These are phyloP conservation scores for Gloeopeniophorella convolvens DNA, from an alignment of 768 basidiomycete genomes.

Conservation along the genomic window DNA sequence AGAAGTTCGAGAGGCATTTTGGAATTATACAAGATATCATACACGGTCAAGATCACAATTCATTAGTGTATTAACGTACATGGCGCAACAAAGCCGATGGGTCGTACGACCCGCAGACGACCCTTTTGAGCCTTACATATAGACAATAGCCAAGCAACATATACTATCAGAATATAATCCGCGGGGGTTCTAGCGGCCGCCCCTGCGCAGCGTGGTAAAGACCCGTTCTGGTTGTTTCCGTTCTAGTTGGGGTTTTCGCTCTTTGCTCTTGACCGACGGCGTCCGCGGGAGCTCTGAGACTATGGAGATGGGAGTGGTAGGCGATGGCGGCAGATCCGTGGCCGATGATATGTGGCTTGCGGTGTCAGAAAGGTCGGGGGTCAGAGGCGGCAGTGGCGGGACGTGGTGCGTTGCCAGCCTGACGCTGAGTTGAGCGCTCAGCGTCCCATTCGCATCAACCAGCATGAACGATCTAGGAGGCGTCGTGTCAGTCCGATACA, in stretches of 20 bases:
- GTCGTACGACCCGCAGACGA: no score
- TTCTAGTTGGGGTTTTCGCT: no score
- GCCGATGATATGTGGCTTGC: not conserved
- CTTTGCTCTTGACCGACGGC: not conserved
- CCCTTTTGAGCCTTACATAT: no score
- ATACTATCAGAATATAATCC: not conserved
- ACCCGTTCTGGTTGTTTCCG: not conserved
- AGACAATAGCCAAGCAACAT: not conserved
- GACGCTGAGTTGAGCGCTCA: slow-evolving; percentile 15
- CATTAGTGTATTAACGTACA: no score
- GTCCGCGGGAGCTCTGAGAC: not conserved
- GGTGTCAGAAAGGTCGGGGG: not conserved
- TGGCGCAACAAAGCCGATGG: no score
- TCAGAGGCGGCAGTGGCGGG: not conserved
- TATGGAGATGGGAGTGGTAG: not conserved
- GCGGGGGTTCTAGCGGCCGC: slow-evolving; percentile 8
- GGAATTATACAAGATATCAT: no score
- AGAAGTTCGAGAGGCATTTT: no score
- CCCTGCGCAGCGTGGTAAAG: not conserved
- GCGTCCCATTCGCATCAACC: slow-evolving; percentile 21
- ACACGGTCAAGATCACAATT: no score
- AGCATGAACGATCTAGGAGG: slow-evolving; percentile 22
- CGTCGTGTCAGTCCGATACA: not conserved
- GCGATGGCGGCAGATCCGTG: not conserved
- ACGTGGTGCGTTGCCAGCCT: not conserved